Base-by-base conservation (phyloP, 345 rosid genomes). In the Acer yangbiense region DNA sequence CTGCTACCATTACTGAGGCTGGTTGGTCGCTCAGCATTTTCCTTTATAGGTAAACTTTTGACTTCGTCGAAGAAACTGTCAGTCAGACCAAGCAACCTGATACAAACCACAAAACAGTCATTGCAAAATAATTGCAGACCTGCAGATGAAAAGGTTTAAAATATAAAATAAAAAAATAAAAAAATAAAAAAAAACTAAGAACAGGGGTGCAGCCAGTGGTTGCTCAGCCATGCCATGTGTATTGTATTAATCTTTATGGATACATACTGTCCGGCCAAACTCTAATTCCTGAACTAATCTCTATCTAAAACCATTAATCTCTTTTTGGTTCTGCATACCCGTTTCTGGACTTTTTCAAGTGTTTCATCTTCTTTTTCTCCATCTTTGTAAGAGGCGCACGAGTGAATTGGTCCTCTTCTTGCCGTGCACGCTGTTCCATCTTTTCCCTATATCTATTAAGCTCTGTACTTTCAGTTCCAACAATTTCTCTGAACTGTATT, bases 391-490 rank as follows among this genome's bases (percentile, higher is more conserved):
- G 76, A 69, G 97, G 90, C 79, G 90, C 97, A 25, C 97, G 89
- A 43, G 80, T 82, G 78, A 96, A 94, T 77, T 86, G 90, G 16
- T 92, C 97, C 86, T 96, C 99, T 82, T 96, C 97, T 77, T 74
- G 87, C 65, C 67, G 58, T 20, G 89, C 91, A 72, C 93, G 97
- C 69, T 85, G 86, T 82, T 91, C 95, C 87, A 79, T 81, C 69
- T 88, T 87, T 74, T 87, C 89, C 52, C 79, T 79, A 76, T 87
- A 91, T 81, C 80, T 92, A 74, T 71, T 62, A 63, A 86, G 90
- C 74, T 96, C 98, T 76, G 79, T 85, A 74, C 94, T 94, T 79
- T 91, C 97, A 12, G 87, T 73, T 73, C 95, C 98, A 78, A 82
- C 60, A 76, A 35, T 77, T 71, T 96, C 98, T 77, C 83, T 86